A percentile compares a stretch with the other conserved stretches of the same genome.
These are phyloP conservation scores for Rhizophora apiculata DNA, from an alignment of 345 rosid genomes.

Conservation along the genomic window DNA sequence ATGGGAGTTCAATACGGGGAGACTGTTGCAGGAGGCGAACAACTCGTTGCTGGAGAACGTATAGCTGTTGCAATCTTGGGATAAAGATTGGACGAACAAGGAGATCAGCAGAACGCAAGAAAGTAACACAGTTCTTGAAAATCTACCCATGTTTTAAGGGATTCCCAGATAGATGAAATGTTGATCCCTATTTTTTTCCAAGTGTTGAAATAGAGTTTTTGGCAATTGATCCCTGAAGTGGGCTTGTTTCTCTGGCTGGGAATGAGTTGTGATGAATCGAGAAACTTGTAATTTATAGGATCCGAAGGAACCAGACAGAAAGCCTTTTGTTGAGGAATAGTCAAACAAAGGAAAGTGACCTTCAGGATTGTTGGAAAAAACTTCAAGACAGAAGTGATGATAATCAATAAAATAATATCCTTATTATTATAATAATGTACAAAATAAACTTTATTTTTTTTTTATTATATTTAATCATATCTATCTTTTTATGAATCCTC, in stretches of 20 bases:
- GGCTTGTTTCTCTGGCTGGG: neutral
- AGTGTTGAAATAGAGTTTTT: too few species aligned
- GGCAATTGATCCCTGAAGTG: too few species aligned
- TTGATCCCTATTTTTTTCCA: too few species aligned
- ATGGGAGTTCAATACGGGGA: neutral
- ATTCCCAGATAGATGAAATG: too few species aligned
- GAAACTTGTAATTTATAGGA: conserved; percentile 1
- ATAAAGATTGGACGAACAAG: conserved; percentile 5
- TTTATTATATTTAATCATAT: too few species aligned
- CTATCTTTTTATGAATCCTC: too few species aligned
- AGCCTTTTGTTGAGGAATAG: neutral
- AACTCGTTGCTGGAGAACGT: conserved; percentile 29
- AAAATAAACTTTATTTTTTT: too few species aligned
- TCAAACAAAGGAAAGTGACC: neutral
- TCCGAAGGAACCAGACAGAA: too few species aligned
- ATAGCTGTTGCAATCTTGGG: conserved; percentile 38
- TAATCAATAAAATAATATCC: too few species aligned
- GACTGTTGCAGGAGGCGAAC: conserved; percentile 12
- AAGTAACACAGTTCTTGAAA: neutral
- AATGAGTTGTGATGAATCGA: neutral
- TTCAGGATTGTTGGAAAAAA: too few species aligned
- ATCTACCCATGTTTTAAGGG: neutral
- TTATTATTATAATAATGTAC: too few species aligned
- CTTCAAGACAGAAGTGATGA: too few species aligned
- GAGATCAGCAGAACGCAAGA: neutral